Evolutionary conservation across 2,329 filamentous ascomycete species (phyloP), one percentile per base, ranked within the genome.

Genomic region (Sclerotinia glacialis): DNA sequence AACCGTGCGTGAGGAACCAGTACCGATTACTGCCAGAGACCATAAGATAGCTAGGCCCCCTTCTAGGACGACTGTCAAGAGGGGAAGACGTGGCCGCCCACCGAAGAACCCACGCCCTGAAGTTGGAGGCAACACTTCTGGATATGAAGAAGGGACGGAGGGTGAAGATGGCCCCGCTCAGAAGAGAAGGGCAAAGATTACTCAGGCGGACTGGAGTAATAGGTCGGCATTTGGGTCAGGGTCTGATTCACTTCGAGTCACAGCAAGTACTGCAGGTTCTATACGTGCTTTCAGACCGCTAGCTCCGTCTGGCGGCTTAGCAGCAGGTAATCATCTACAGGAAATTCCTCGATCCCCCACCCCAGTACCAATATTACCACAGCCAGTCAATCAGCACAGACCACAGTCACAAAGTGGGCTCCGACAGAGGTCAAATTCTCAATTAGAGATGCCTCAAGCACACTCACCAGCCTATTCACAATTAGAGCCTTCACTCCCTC

Each of bases 211-310:
- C 69, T 89, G 88, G 79, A 87, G 87, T n/a, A 87, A 88, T 61
- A 89, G 86, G 71, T 85, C 83, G 69, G 86, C 86, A 28, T 90
- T 97, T 73, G 90, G 89, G 62, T 83, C 86, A 49, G 88, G 87
- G 40, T 85, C 88, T 12, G 92, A 95, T 59, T 96, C 92, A 4
- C 81, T 98, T 34, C 86, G 93, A 59, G 92, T 97, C n/a, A 89
- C 91, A 68, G 94, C 94, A 56, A 96, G 92, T 76, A 96, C 91
- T 21, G 90, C 93, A 54, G 92, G 92, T 52, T 97, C 93, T 6
- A 83, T 98, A 67, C 90, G 94, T 53, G 89, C 89, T 58, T 90
- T 97, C 77, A 86, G 93, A 54, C 94, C 94, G 5, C 83, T 91
- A 66, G 82, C 84, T 26, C 77, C 79, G 55, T 79, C 79, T 42